phyloP scores from a whole-genome alignment of 2,329 filamentous ascomycete species.

The Hymenoscyphus occultus region DNA sequence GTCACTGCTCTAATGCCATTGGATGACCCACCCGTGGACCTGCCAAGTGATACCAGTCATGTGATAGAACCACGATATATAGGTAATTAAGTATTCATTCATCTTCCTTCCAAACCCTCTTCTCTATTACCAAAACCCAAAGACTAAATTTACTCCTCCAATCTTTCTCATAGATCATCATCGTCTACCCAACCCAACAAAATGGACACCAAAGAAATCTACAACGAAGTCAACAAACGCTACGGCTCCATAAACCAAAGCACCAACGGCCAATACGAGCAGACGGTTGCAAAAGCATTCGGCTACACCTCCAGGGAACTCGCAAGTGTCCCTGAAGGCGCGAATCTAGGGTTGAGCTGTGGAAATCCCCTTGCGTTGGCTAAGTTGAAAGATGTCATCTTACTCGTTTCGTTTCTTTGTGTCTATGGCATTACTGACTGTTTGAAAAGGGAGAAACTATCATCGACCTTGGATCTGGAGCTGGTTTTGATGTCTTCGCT shows the following conservation, averaged over 20 bases:
- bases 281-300: constrained; percentile 48
- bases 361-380: constrained; percentile 25
- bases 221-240: constrained; percentile 5
- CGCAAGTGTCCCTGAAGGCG: constrained; percentile 21
- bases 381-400: constrained; percentile 16
- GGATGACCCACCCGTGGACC: too few relatives aligned
- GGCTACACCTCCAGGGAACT: constrained; percentile 43
- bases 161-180: not conserved
- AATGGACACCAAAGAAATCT: constrained; percentile 2
- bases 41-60: too few relatives aligned
- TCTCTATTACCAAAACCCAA: too few relatives aligned
- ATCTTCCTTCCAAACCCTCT: too few relatives aligned
- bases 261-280: constrained; percentile 8
- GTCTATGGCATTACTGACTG: not conserved
- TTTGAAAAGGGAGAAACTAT: constrained; percentile 50
- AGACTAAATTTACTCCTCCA: too few relatives aligned
- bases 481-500: constrained; percentile 56
- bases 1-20: too few relatives aligned
- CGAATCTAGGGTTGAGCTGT: constrained; percentile 29
- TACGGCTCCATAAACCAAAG: constrained; percentile 6
- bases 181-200: not conserved
- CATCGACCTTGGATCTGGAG: constrained; percentile 56
- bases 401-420: not conserved
- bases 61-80: too few relatives aligned
- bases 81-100: too few relatives aligned